phyloP scores from a whole-genome alignment of 2,329 filamentous ascomycete genomes.

The Alternaria novae-zelandiae region DNA sequence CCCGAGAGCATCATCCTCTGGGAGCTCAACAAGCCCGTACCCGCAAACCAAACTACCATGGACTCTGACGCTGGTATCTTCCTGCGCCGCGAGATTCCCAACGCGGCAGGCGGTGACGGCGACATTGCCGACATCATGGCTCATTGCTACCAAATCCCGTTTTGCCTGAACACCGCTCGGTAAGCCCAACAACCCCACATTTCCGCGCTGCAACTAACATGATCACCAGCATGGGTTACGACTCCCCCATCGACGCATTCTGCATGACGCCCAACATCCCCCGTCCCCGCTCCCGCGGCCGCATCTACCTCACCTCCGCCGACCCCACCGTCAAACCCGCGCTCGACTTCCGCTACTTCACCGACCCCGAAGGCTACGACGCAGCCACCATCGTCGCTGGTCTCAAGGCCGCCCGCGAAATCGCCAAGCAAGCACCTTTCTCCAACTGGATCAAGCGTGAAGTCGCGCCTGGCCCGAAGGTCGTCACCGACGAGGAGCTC shows the following conservation, averaged over 20 bases:
- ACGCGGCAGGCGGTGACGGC: constrained; percentile 73
- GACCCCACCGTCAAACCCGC: constrained; percentile 81
- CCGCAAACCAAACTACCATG: constrained; percentile 84
- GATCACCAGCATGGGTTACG: constrained; percentile 68
- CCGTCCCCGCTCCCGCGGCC: constrained; percentile 77
- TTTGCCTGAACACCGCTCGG: constrained; percentile 82
- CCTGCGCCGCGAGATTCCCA: constrained; percentile 75
- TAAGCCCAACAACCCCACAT: constrained; percentile 21
- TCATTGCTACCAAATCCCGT: constrained; percentile 96
- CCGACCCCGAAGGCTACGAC: constrained; percentile 83
- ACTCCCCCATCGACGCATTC: constrained; percentile 75
- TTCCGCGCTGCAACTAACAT: constrained; percentile 9
- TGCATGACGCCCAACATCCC: constrained; percentile 95
- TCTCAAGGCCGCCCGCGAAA: constrained; percentile 76
- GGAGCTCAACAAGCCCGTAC: constrained; percentile 81
- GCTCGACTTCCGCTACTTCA: constrained; percentile 89
- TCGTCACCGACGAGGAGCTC: constrained; percentile 80
- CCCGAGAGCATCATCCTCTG: constrained; percentile 72
- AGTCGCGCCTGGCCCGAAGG: constrained; percentile 75
- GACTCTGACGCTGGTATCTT: constrained; percentile 90
- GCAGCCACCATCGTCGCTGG: constrained; percentile 80
- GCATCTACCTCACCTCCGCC: constrained; percentile 76
- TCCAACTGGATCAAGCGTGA: constrained; percentile 83
- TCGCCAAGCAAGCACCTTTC: constrained; percentile 78
- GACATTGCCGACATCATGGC: constrained; percentile 89